Conservation (phyloP, 1,139 yeast species). For the Lodderomyces parapsilosis region DNA sequence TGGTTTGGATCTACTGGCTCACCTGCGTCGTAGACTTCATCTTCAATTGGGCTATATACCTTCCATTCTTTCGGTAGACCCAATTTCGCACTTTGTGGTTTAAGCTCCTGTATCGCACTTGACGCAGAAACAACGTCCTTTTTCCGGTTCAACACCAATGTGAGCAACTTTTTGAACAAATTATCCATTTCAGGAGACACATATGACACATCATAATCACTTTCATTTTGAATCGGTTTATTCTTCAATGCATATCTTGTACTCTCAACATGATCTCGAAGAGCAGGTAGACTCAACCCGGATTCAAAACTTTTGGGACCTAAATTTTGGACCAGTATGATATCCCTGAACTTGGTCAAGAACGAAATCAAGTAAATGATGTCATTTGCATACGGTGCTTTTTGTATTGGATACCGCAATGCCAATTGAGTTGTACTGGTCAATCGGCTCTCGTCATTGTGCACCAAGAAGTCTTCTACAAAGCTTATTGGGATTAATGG, state of each 20-base stretch:
- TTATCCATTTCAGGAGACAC: constrained; percentile 35
- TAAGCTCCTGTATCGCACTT: constrained; percentile 43
- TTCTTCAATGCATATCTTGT: neutral
- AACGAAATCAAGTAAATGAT: constrained; percentile 43
- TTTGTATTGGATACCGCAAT: constrained; percentile 28
- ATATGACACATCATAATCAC: constrained; percentile 15
- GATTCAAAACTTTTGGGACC: constrained; percentile 51
- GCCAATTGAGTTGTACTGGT: constrained; percentile 19
- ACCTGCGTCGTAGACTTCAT: constrained; percentile 18
- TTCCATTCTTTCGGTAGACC: constrained; percentile 53
- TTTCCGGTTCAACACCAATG: constrained; percentile 43
- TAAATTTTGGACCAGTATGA: constrained; percentile 24
- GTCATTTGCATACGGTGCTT: constrained; percentile 45
- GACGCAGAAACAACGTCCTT: constrained; percentile 29
- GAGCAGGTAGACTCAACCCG: constrained; percentile 42
- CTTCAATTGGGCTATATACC: constrained; percentile 18
- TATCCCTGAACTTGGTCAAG: constrained; percentile 40
- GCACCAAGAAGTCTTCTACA: neutral
- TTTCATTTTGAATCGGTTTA: constrained; percentile 6
- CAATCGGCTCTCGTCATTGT: neutral
- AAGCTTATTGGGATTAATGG: constrained; percentile 4
- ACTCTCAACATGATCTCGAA: constrained; percentile 6
- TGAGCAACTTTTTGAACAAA: constrained; percentile 35
- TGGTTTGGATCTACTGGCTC: constrained; percentile 37
- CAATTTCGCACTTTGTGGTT: constrained; percentile 27